phyloP scores from a whole-genome alignment of 1,284 basidiomycete species.

The Taiwanofungus camphoratus region DNA sequence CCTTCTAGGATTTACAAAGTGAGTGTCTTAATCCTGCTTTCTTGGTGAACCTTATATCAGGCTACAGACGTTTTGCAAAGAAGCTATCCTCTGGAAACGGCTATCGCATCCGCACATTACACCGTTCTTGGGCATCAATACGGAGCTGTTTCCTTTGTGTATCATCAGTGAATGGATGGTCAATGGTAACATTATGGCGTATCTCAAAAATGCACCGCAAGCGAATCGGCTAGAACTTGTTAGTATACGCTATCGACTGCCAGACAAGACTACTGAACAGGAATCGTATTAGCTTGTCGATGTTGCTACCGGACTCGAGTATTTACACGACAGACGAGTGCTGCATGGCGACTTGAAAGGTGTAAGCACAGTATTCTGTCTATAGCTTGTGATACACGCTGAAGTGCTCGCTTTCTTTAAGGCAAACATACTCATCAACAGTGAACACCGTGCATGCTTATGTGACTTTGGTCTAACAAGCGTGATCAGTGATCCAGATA shows the following conservation, averaged over 20 bases:
- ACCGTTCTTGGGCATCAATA: constrained; percentile 8
- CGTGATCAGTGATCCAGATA: background rate
- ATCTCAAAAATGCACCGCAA: constrained; percentile 1
- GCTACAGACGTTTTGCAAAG: constrained; percentile 3
- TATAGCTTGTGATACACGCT: background rate
- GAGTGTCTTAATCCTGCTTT: background rate
- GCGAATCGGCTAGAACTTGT: constrained; percentile 9
- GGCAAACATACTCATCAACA: constrained; percentile 5
- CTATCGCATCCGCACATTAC: constrained; percentile 7
- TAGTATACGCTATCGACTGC: background rate
- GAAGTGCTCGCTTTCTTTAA: background rate
- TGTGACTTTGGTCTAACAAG: constrained; percentile 5
- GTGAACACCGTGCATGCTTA: constrained; percentile 1
- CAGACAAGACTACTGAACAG: background rate
- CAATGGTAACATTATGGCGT: constrained; percentile 7
- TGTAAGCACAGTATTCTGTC: background rate
- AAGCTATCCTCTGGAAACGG: constrained; percentile 10
- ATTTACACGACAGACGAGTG: background rate
- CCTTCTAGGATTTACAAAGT: background rate
- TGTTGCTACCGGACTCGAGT: background rate
- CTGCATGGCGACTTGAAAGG: constrained; percentile 4
- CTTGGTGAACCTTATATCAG: background rate
- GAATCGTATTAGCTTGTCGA: background rate
- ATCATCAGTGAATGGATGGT: constrained; percentile 11
- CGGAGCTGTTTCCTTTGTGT: constrained; percentile 3